These are phyloP conservation scores for Hericium coralloides DNA, from an alignment of 768 basidiomycete genomes.

Conservation along the genomic window DNA sequence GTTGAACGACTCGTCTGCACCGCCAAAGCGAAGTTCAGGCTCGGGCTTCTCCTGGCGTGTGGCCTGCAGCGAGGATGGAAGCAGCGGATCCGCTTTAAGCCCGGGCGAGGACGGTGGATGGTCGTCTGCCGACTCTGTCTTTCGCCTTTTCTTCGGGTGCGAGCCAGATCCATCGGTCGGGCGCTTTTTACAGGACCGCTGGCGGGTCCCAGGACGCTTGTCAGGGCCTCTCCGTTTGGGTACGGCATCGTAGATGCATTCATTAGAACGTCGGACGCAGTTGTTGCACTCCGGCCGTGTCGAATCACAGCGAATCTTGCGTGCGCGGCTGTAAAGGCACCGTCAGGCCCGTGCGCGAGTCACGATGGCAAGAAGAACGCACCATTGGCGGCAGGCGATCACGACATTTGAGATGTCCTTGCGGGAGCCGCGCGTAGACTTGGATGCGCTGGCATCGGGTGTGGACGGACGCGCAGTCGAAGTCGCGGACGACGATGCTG, in stretches of 20 bases:
- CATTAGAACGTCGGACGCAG: slow-evolving; percentile 68
- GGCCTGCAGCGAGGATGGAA: slow-evolving; percentile 3
- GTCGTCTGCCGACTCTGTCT: slow-evolving; percentile 14
- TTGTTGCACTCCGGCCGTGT: slow-evolving; percentile 76
- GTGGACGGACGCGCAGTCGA: slow-evolving; percentile 8
- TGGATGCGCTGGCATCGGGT: slow-evolving; percentile 19
- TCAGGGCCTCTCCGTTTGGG: slow-evolving; percentile 82
- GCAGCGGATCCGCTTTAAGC: slow-evolving; percentile 2
- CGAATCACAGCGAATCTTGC: slow-evolving; percentile 84
- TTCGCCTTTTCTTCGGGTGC: slow-evolving; percentile 26
- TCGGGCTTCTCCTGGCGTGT: slow-evolving; percentile 1
- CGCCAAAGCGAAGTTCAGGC: background rate
- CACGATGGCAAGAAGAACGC: slow-evolving; percentile 27
- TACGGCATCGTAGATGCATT: slow-evolving; percentile 70
- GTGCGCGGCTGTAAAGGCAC: slow-evolving; percentile 48
- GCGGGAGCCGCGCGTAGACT: slow-evolving; percentile 25
- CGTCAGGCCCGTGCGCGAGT: background rate
- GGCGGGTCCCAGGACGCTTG: slow-evolving; percentile 77
- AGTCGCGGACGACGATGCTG: slow-evolving; percentile 11
- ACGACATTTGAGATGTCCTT: slow-evolving; percentile 60
- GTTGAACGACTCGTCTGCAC: background rate
- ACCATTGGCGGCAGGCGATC: slow-evolving; percentile 84
- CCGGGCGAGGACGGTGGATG: background rate
- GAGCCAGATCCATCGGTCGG: slow-evolving; percentile 40
- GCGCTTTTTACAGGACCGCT: slow-evolving; percentile 80